These are phyloP conservation scores for Lignosus rhinocerotis DNA, from an alignment of 1,284 basidiomycete genomes.

Conservation along the genomic window DNA sequence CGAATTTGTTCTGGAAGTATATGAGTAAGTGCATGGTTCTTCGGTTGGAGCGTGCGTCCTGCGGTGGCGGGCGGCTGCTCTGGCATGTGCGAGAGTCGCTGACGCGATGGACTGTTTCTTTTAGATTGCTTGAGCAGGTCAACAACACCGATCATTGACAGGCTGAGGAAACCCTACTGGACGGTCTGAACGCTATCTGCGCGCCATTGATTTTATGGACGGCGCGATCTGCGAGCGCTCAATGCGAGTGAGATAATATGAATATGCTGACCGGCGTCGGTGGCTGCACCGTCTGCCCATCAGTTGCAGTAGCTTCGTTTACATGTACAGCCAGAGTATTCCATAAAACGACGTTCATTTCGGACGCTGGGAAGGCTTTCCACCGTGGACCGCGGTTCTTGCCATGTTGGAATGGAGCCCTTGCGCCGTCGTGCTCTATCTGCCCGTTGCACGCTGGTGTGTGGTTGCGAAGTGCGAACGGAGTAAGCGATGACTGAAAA, in stretches of 20 bases:
- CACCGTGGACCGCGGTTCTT: neutral
- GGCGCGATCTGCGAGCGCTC: conserved; percentile 6
- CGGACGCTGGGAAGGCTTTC: conserved; percentile 10
- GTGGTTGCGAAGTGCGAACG: neutral
- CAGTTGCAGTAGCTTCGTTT: conserved; percentile 18
- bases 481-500: conserved; percentile 8
- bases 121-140: neutral
- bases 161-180: neutral
- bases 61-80: neutral
- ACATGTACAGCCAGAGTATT: conserved; percentile 14
- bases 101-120: conserved; percentile 1
- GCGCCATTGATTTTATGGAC: conserved; percentile 1
- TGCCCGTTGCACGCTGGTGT: neutral
- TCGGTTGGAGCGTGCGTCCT: neutral
- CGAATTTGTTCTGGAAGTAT: conserved; percentile 20
- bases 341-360: conserved; percentile 18
- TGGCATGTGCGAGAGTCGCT: conserved; percentile 7
- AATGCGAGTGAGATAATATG: conserved; percentile 3
- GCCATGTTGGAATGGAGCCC: neutral
- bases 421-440: neutral
- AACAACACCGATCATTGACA: too few species aligned
- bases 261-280: conserved; percentile 1
- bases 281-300: conserved; percentile 5
- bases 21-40: conserved; percentile 18
- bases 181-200: neutral